Evolutionary conservation across 306 rosid genomes (phyloP).

Genomic region (Neltuma alba): DNA sequence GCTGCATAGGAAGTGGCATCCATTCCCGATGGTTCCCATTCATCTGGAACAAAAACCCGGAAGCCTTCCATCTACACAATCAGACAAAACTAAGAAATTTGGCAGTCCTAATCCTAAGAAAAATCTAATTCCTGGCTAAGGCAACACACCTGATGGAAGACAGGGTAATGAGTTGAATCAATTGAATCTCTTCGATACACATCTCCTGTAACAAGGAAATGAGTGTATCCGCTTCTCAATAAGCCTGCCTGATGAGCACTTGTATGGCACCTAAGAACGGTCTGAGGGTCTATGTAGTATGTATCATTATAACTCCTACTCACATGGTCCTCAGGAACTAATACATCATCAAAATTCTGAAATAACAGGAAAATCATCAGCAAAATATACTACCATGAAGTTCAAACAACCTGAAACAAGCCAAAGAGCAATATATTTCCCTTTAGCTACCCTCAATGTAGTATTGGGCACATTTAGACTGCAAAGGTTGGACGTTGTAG

Average conservation of each 20-base stretch:
- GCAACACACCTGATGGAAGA: constrained; percentile 84
- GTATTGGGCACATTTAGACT: background rate
- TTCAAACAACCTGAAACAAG: constrained; percentile 29
- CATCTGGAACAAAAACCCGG: constrained; percentile 74
- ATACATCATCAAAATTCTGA: constrained; percentile 98
- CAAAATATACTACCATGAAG: constrained; percentile 4
- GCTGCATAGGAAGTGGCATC: constrained; percentile 85
- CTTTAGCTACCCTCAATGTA: background rate
- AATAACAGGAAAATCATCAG: constrained; percentile 39
- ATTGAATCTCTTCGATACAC: constrained; percentile 98
- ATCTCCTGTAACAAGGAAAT: constrained; percentile 98
- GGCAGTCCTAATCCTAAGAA: constrained; percentile 27
- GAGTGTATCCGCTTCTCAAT: constrained; percentile 76
- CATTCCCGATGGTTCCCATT: constrained; percentile 76
- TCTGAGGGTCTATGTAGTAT: constrained; percentile 74
- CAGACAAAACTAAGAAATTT: constrained; percentile 33
- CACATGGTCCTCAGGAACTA: constrained; percentile 95
- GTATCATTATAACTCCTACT: constrained; percentile 97
- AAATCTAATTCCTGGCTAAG: constrained; percentile 5
- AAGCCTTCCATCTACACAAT: constrained; percentile 91
- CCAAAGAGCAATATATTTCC: constrained; percentile 7
- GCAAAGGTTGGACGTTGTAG: constrained; percentile 6
- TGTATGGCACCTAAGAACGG: constrained; percentile 95
- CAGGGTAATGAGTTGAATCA: constrained; percentile 97
- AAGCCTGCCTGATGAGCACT: constrained; percentile 98